These are phyloP conservation scores for Suhomyces atakaporum DNA, from an alignment of 1,139 yeast species.

Conservation along the genomic window DNA sequence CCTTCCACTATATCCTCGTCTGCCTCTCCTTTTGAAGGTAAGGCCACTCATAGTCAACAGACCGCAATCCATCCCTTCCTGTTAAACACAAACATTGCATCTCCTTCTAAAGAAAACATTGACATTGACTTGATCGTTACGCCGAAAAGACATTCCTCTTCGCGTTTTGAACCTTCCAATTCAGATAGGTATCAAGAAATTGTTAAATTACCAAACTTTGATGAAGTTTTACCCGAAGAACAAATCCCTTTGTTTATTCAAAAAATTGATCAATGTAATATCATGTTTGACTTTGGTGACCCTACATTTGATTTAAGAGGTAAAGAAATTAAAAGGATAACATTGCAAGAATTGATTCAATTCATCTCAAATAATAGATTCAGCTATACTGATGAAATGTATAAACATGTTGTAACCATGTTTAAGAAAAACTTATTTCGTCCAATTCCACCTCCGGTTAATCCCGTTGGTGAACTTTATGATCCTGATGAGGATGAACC, in stretches of 20 bases:
- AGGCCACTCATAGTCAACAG: constrained; percentile 29
- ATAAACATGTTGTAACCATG: constrained; percentile 85
- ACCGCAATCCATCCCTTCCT: constrained; percentile 33
- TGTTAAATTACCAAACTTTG: constrained; percentile 81
- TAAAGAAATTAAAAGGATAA: constrained; percentile 84
- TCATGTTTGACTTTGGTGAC: constrained; percentile 90
- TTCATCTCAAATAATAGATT: constrained; percentile 81
- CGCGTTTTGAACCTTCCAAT: constrained; percentile 82
- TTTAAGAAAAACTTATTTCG: constrained; percentile 86
- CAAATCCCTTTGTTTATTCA: constrained; percentile 80
- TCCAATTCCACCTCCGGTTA: constrained; percentile 97
- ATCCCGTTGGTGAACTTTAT: constrained; percentile 92
- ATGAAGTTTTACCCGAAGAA: constrained; percentile 86
- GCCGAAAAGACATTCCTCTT: constrained; percentile 92
- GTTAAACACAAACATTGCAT: constrained; percentile 43
- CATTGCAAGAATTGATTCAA: constrained; percentile 85
- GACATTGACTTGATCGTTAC: constrained; percentile 54
- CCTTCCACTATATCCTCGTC: constrained; percentile 10
- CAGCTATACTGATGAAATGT: constrained; percentile 88
- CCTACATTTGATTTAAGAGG: constrained; percentile 92
- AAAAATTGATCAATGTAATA: constrained; percentile 92
- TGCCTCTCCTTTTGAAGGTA: constrained; percentile 20
- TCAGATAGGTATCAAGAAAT: constrained; percentile 66
- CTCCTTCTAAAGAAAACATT: constrained; percentile 46
- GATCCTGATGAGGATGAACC: constrained; percentile 99